Evolutionary conservation across 1,139 yeast species (phyloP).

Genomic region (Pichia sp.): DNA sequence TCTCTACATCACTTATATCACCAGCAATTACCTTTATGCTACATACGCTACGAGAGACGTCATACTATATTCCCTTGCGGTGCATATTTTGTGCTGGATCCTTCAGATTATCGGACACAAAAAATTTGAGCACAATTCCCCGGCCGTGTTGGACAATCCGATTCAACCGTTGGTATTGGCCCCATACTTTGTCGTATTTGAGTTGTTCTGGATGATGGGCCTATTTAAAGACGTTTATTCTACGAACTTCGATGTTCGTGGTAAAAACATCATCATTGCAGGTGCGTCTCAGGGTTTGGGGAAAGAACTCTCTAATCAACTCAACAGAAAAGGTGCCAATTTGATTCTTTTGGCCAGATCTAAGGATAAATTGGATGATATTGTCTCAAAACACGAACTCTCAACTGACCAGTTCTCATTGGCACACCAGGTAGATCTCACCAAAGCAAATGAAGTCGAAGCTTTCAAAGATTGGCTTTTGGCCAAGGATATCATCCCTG

Average conservation of each 20-base stretch:
- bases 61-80: constrained; percentile 25
- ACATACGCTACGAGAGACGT: not conserved
- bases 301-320: constrained; percentile 57
- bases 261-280: constrained; percentile 65
- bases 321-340: constrained; percentile 45
- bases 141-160: constrained; percentile 78
- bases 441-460: constrained; percentile 40
- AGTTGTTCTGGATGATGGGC: constrained; percentile 42
- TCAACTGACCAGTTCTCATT: constrained; percentile 30
- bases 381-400: constrained; percentile 33
- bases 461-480: constrained; percentile 29
- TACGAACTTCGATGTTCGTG: constrained; percentile 25
- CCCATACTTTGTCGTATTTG: constrained; percentile 82
- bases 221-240: not conserved
- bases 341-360: constrained; percentile 77
- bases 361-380: constrained; percentile 42
- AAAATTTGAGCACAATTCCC: constrained; percentile 70
- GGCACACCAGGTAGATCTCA: constrained; percentile 58
- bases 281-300: constrained; percentile 98
- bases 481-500: constrained; percentile 36
- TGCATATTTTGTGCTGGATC: constrained; percentile 60
- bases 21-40: constrained; percentile 3
- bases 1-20: constrained; percentile 13
- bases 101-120: constrained; percentile 92
- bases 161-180: constrained; percentile 84